These are phyloP conservation scores for Porogramme epimiltina DNA, from an alignment of 1,284 basidiomycete species.

Conservation along the genomic window DNA sequence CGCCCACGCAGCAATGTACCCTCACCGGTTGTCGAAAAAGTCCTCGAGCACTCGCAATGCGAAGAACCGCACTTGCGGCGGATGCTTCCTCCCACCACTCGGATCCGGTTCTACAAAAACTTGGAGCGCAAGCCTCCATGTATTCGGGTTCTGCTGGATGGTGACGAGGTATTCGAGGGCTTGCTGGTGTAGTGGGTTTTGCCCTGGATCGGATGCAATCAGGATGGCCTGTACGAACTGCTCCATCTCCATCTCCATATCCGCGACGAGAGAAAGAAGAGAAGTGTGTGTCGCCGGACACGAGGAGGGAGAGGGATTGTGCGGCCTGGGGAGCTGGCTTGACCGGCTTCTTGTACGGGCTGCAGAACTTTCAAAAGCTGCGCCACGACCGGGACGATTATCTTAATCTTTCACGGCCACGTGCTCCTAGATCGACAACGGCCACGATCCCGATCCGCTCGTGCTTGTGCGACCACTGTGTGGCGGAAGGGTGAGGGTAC, in stretches of 20 bases:
- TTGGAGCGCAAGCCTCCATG: conserved; percentile 78
- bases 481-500: too few relatives aligned
- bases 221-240: conserved; percentile 82
- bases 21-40: conserved; percentile 84
- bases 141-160: conserved; percentile 74
- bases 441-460: background rate
- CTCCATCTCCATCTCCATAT: conserved; percentile 77
- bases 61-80: conserved; percentile 80
- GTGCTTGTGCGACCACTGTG: background rate
- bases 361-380: background rate
- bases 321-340: conserved; percentile 1
- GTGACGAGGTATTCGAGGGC: conserved; percentile 81
- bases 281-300: conserved; percentile 14
- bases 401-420: conserved; percentile 26
- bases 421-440: conserved; percentile 20
- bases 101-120: conserved; percentile 68
- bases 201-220: conserved; percentile 81
- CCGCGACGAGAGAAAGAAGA: background rate
- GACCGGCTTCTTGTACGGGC: conserved; percentile 8
- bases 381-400: conserved; percentile 20
- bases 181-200: conserved; percentile 70
- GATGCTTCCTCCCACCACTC: conserved; percentile 66
- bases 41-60: conserved; percentile 85
- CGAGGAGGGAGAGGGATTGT: conserved; percentile 4
- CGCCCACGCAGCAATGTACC: conserved; percentile 9